phyloP scores from a whole-genome alignment of 139 green algal genomes.

The Chlamydomonas sphaeroides region DNA sequence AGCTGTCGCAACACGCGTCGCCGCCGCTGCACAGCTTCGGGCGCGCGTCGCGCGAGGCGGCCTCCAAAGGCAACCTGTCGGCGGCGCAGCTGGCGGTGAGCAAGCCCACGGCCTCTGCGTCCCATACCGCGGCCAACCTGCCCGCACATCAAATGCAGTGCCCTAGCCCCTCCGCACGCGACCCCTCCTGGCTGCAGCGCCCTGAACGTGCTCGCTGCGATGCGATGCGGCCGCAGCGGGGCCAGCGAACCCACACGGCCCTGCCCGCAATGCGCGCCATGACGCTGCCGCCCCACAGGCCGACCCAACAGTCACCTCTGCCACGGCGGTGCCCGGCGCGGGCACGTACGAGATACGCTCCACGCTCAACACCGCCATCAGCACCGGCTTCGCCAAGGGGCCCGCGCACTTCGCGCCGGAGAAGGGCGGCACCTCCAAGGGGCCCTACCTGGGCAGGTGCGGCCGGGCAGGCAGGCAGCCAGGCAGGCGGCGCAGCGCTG shows the following conservation, averaged over 20 bases:
- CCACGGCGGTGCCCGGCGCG: background rate
- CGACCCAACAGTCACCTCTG: conserved; percentile 1
- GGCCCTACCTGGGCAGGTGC: conserved; percentile 24
- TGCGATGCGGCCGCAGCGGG: too few relatives aligned
- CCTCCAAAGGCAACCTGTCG: background rate
- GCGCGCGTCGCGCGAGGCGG: background rate
- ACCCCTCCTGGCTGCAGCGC: too few relatives aligned
- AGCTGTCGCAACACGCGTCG: background rate
- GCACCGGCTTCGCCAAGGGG: conserved; percentile 2
- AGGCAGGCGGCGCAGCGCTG: too few relatives aligned
- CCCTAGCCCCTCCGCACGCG: too few relatives aligned
- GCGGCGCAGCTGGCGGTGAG: conserved; percentile 5
- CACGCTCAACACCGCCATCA: background rate
- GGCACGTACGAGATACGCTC: background rate
- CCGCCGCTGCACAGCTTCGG: conserved; percentile 3
- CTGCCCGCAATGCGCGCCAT: too few relatives aligned
- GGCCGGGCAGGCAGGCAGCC: too few relatives aligned
- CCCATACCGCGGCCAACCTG: too few relatives aligned
- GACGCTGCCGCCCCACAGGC: too few relatives aligned
- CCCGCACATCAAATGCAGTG: too few relatives aligned
- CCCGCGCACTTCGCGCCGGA: conserved; percentile 26
- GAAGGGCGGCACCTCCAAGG: conserved; percentile 21
- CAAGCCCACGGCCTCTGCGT: too few relatives aligned
- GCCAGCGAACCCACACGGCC: too few relatives aligned
- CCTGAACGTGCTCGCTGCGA: too few relatives aligned